Conservation (phyloP, 495 filamentous ascomycete genomes). For the Annulohypoxylon nitens region DNA sequence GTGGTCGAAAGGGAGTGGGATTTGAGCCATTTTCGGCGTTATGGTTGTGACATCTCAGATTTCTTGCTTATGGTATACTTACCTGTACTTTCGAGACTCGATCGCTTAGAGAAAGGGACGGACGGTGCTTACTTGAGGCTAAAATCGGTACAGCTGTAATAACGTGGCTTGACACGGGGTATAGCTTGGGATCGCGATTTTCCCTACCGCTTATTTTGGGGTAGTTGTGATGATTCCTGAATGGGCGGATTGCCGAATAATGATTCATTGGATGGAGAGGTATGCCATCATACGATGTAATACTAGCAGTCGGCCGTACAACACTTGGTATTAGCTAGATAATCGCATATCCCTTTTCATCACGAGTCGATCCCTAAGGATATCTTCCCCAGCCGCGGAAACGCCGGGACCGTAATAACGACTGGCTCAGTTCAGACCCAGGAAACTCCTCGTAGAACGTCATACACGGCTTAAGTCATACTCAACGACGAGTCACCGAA, state of each 20-base stretch:
- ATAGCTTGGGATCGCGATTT: not conserved
- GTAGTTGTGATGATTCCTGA: not conserved
- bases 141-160: not conserved
- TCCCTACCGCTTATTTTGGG: not conserved
- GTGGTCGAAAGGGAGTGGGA: not conserved
- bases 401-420: not conserved
- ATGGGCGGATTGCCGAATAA: constrained; percentile 2
- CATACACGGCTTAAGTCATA: not conserved
- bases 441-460: not conserved
- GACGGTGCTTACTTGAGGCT: not conserved
- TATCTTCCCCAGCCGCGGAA: not conserved
- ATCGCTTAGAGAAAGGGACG: not conserved
- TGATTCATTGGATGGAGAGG: not conserved
- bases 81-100: not conserved
- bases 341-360: not conserved
- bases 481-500: not conserved
- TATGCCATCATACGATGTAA: constrained; percentile 3
- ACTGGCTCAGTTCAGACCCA: not conserved
- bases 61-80: not conserved
- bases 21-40: constrained; percentile 17
- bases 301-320: constrained; percentile 2
- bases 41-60: not conserved
- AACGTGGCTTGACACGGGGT: not conserved
- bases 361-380: too few relatives aligned
- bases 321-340: not conserved